A percentile compares a stretch with the other conserved stretches of the same genome.
Evolutionary conservation across 257 asterid genomes (phyloP).

Genomic region (Thymus quinquecostatus): DNA sequence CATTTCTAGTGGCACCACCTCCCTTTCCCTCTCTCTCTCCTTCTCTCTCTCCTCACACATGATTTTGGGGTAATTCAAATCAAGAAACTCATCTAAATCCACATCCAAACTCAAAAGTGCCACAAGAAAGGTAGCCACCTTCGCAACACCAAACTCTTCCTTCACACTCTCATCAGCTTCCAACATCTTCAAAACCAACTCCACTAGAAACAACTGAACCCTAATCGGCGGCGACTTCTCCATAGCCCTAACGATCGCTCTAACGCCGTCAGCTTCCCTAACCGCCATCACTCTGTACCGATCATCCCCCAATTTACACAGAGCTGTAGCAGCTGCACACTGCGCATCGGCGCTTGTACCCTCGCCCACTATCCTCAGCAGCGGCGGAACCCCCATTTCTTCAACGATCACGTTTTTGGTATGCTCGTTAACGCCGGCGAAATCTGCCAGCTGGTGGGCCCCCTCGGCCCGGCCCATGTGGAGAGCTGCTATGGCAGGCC

Average conservation of each 20-base stretch:
- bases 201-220: slow-evolving; percentile 41
- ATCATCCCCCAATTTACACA: slow-evolving; percentile 52
- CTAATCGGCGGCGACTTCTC: slow-evolving; percentile 34
- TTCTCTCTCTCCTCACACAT: slow-evolving; percentile 23
- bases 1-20: slow-evolving; percentile 40
- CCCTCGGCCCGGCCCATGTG: slow-evolving; percentile 58
- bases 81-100: slow-evolving; percentile 44
- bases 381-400: slow-evolving; percentile 59
- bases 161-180: slow-evolving; percentile 45
- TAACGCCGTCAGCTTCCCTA: slow-evolving; percentile 38
- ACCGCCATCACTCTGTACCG: slow-evolving; percentile 38
- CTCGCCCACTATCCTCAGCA: slow-evolving; percentile 53
- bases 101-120: slow-evolving; percentile 51
- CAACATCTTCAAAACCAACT: slow-evolving; percentile 50
- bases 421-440: slow-evolving; percentile 43
- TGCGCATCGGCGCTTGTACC: slow-evolving; percentile 46
- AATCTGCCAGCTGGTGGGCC: slow-evolving; percentile 45
- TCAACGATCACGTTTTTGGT: slow-evolving; percentile 48
- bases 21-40: slow-evolving; percentile 37
- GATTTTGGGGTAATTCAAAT: slow-evolving; percentile 26
- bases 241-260: slow-evolving; percentile 40
- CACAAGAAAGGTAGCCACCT: slow-evolving; percentile 48
- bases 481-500: slow-evolving; percentile 57
- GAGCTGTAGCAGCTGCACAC: slow-evolving; percentile 46
- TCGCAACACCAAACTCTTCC: slow-evolving; percentile 67